Evolutionary conservation across 1,284 basidiomycete species (phyloP).

Genomic region (Moesziomyces globuligerus): DNA sequence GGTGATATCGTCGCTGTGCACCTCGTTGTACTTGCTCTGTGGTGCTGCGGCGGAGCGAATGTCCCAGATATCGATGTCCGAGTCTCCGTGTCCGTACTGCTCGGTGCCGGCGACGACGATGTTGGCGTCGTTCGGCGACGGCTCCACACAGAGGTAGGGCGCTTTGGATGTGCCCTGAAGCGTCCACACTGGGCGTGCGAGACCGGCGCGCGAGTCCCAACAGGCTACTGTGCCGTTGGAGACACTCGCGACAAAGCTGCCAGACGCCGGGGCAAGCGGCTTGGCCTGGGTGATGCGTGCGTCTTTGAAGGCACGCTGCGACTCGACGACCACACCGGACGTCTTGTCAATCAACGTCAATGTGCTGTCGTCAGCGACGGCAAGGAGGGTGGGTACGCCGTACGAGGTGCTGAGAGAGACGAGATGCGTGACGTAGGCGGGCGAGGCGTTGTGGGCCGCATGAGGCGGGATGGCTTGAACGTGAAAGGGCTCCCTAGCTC

Average conservation of each 20-base stretch:
- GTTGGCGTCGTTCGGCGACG: slow-evolving; percentile 31
- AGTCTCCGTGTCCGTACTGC: slow-evolving; percentile 55
- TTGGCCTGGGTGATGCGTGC: slow-evolving; percentile 43
- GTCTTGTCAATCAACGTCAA: slow-evolving; percentile 54
- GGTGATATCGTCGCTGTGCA: slow-evolving; percentile 65
- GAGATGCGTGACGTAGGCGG: slow-evolving; percentile 53
- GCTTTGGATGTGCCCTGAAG: slow-evolving; percentile 37
- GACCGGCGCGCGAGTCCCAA: slow-evolving; percentile 44
- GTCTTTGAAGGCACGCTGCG: slow-evolving; percentile 25
- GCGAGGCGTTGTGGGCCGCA: slow-evolving; percentile 29
- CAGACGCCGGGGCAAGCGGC: slow-evolving; percentile 16
- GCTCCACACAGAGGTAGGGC: slow-evolving; percentile 55
- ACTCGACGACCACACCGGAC: slow-evolving; percentile 26
- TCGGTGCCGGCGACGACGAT: slow-evolving; percentile 60
- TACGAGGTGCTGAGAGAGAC: slow-evolving; percentile 42
- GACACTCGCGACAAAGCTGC: slow-evolving; percentile 29
- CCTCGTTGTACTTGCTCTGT: slow-evolving; percentile 58
- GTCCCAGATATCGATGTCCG: slow-evolving; percentile 62
- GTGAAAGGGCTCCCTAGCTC: slow-evolving; percentile 42
- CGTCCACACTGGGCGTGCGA: slow-evolving; percentile 20
- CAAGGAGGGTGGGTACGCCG: slow-evolving; percentile 36
- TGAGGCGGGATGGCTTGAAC: slow-evolving; percentile 41
- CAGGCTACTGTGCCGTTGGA: slow-evolving; percentile 38
- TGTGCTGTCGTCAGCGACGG: slow-evolving; percentile 41
- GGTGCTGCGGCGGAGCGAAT: slow-evolving; percentile 39